Base-by-base conservation (phyloP, 2,329 filamentous ascomycete genomes). In the Fusarium sp. region DNA sequence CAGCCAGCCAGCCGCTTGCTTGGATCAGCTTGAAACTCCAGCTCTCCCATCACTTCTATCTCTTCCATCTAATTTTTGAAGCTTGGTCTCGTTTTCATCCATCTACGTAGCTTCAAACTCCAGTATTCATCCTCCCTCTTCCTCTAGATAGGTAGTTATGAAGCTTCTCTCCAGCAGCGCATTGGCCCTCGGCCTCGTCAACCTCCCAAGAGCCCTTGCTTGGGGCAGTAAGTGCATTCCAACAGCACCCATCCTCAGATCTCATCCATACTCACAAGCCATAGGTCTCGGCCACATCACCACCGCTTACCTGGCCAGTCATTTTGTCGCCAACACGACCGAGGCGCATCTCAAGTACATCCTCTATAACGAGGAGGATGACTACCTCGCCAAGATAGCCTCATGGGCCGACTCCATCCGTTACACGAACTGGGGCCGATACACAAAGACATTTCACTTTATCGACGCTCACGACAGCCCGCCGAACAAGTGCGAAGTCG, bases 321-420 rank as follows among this genome's bases (percentile, higher is more conserved):
- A 81, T 69, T 84, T 89, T 66, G 84, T 90, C 46, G 74, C 81
- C 49, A 78, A 82, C 32, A 72, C 79, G 27, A 89, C 87, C 13
- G 77, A 83, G 19, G 59, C 75, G 35, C 84, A 83, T 71, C 83
- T 89, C 69, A 82, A 89, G 70, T 70, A 75, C 5, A 77, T 89
- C 46, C 78, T 90, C 37, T 74, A 79, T 61, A 84, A 83, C 71
- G 71, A 81, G 32, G 81, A 81, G 2, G 73, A 77, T 51, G 80
- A 85, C 66, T 88, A 88, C 69, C 79, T 90, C 23, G 86, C 86
- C 43, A 80, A 80, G 53, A 82, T 89, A 4, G 87, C 88, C 4
- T 85, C 85, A 9, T 90, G 88, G 88, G 87, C 87, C 27, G 87
- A 90, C 75, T 86, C 80, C 35, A 80, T 87, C 72, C 81, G 86